These are phyloP conservation scores for Sclerotinia trifoliorum DNA, from an alignment of 2,329 filamentous ascomycete species.

Conservation along the genomic window DNA sequence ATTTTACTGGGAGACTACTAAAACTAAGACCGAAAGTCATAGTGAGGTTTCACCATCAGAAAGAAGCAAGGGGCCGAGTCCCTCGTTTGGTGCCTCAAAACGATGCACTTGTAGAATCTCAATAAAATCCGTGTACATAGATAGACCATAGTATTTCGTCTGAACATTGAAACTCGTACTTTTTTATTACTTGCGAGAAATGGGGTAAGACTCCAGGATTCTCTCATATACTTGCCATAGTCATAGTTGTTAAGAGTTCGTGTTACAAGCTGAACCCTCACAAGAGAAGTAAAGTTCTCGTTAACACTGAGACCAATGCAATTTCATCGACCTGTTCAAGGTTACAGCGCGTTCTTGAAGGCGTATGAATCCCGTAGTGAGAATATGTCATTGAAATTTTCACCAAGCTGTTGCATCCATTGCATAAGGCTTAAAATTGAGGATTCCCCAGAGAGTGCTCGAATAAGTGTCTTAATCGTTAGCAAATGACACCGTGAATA, in stretches of 20 bases:
- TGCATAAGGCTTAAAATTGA: neutral
- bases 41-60: conserved; percentile 7
- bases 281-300: neutral
- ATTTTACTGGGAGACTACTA: neutral
- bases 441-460: neutral
- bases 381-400: neutral
- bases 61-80: neutral
- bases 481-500: neutral
- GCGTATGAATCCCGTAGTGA: neutral
- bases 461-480: neutral
- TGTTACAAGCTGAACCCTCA: neutral
- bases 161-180: neutral
- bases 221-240: neutral
- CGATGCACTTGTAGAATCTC: neutral
- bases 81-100: neutral
- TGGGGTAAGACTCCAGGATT: neutral
- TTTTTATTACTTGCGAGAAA: neutral
- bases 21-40: neutral
- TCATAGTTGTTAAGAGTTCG: neutral
- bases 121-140: neutral
- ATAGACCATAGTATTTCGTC: neutral
- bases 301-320: neutral
- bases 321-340: neutral
- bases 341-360: neutral
- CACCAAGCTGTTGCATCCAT: neutral